Evolutionary conservation across 2,329 filamentous ascomycete genomes (phyloP), one percentile per base, ranked within the genome.

Genomic region (Teratosphaeriaceae sp.): DNA sequence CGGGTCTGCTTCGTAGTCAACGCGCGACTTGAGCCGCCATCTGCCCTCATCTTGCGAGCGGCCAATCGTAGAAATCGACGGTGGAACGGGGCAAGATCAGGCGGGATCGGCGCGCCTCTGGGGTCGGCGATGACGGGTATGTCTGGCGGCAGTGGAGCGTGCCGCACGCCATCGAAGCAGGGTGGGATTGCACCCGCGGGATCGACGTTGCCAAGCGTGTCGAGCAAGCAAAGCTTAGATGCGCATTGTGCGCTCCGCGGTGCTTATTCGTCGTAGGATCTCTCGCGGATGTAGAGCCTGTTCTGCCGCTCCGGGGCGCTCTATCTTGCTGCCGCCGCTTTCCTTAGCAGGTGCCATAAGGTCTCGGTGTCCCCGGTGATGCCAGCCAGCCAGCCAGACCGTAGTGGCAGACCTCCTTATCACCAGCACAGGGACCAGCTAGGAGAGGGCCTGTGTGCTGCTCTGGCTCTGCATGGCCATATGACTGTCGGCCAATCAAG

Each of bases 181-280:
- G 16, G 12, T 3, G 18, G 9, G 8, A 23, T 12, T 27, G 22
- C 37, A 34, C 15, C 18, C 9, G n/a, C 13, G 18, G 3, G 37
- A 29, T 39, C 37, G 23, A 39, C 22, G 37, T 39, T 39, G 23
- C 37, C 24, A 39, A 27, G 37, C 18, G 16, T 6, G 5, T 20
- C 3, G 24, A 24, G 15, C 4, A 29, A 16, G 18, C n/a, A 24
- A 39, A 19, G 23, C 22, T 39, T 29, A 19, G 18, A 19, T 12
- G 37, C 22, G 37, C 37, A 22, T 12, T 19, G 23, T 4, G 9
- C 8, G 8, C 24, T 30, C 20, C 16, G 22, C 22, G 37, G 5
- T 39, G 22, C 37, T 29, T 29, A 29, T 39, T 39, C 22, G 37
- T 18, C 37, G 22, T 19, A 18, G n/a, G 15, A 34, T 19, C 9